phyloP scores from a whole-genome alignment of 2,329 filamentous ascomycete species.

The Diaporthe longicolla region DNA sequence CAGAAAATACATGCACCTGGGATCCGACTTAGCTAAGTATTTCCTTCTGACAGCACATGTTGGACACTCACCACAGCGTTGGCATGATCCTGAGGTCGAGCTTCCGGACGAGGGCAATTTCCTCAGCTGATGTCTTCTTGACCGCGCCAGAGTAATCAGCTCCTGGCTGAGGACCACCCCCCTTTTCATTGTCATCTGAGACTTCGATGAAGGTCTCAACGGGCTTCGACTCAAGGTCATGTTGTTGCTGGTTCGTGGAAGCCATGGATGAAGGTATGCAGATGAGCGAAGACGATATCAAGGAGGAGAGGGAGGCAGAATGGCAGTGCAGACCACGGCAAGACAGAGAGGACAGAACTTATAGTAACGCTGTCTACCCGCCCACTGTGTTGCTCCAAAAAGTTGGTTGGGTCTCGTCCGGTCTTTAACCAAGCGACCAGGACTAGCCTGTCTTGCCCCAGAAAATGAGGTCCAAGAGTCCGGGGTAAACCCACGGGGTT shows the following conservation, averaged over 20 bases:
- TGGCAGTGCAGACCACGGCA: neutral
- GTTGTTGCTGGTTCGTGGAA: neutral
- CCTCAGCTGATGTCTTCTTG: conserved; percentile 51
- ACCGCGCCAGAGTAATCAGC: conserved; percentile 53
- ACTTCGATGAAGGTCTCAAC: conserved; percentile 2
- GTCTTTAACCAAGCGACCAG: neutral
- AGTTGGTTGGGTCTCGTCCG: neutral
- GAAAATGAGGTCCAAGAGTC: neutral
- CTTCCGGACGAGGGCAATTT: conserved; percentile 56
- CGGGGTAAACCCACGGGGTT: conserved; percentile 20
- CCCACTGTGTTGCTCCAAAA: neutral
- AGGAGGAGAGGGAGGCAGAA: too few relatives aligned
- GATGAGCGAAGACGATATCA: neutral
- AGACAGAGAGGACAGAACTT: neutral
- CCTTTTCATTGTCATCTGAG: conserved; percentile 5
- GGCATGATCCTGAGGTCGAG: conserved; percentile 57
- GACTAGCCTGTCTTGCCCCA: conserved; percentile 2
- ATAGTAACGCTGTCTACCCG: neutral
- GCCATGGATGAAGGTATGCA: neutral
- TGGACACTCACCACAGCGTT: conserved; percentile 49
- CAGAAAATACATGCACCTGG: conserved; percentile 54
- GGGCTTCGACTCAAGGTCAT: conserved; percentile 20
- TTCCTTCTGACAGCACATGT: neutral
- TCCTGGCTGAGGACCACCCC: neutral
- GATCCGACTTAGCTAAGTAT: neutral